Evolutionary conservation across 2,329 filamentous ascomycete species (phyloP).

Genomic region (Claviceps humidiphila): DNA sequence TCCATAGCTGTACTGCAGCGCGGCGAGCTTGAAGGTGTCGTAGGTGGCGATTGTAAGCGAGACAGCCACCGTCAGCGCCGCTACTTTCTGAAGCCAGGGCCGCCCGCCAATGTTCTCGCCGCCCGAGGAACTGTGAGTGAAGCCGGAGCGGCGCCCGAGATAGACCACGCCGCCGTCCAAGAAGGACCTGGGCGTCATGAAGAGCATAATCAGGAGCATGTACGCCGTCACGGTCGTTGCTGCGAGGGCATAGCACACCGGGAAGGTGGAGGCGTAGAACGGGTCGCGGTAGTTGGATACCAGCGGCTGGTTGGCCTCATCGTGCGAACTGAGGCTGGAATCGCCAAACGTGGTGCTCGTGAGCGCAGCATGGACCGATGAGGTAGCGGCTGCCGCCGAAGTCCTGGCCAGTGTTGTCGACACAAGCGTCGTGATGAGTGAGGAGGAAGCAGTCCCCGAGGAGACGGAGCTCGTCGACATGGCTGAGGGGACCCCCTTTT

Average conservation of each 20-base stretch:
- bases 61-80: conserved; percentile 59
- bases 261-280: conserved; percentile 88
- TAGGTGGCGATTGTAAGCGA: conserved; percentile 88
- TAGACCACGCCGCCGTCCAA: conserved; percentile 76
- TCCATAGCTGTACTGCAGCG: conserved; percentile 66
- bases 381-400: neutral
- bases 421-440: neutral
- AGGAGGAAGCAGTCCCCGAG: conserved; percentile 2
- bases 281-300: conserved; percentile 64
- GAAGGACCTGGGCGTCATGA: conserved; percentile 90
- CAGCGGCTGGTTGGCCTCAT: conserved; percentile 19
- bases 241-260: conserved; percentile 84
- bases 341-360: conserved; percentile 14
- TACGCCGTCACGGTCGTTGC: conserved; percentile 85
- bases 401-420: neutral
- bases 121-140: conserved; percentile 68
- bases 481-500: neutral
- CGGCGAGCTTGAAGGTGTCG: conserved; percentile 77
- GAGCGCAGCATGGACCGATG: neutral
- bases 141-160: conserved; percentile 67
- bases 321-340: conserved; percentile 18
- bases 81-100: conserved; percentile 84
- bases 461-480: conserved; percentile 5
- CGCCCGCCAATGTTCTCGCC: conserved; percentile 79
- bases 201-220: conserved; percentile 82